Evolutionary conservation across 176 grass and related monocot genomes (phyloP).

Genomic region (Calamus simplicifolius): DNA sequence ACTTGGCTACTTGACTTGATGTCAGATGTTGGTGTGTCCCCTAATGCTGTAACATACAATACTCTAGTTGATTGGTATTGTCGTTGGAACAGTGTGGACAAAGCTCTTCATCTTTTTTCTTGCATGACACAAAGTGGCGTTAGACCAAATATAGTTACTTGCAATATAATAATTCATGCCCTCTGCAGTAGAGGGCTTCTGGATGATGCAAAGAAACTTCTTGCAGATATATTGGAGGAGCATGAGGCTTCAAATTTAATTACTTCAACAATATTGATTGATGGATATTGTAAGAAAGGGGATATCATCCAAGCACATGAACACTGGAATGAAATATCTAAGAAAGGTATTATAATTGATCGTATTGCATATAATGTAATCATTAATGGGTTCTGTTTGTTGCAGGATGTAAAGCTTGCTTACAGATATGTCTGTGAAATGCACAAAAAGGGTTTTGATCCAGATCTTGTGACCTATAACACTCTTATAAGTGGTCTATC

Average conservation of each 20-base stretch:
- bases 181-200: slow-evolving; percentile 29
- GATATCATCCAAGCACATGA: slow-evolving; percentile 25
- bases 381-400: slow-evolving; percentile 34
- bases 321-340: slow-evolving; percentile 28
- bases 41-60: slow-evolving; percentile 41
- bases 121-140: slow-evolving; percentile 34
- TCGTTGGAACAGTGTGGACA: slow-evolving; percentile 31
- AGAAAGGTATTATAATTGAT: slow-evolving; percentile 24
- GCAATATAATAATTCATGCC: slow-evolving; percentile 40
- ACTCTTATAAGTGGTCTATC: slow-evolving; percentile 36
- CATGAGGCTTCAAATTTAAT: slow-evolving; percentile 28
- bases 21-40: slow-evolving; percentile 17
- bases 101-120: slow-evolving; percentile 34
- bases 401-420: slow-evolving; percentile 22
- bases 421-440: slow-evolving; percentile 30
- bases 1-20: slow-evolving; percentile 35
- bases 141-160: slow-evolving; percentile 37
- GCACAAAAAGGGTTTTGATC: slow-evolving; percentile 41
- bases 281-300: slow-evolving; percentile 29
- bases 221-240: slow-evolving; percentile 29
- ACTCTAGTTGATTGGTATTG: slow-evolving; percentile 40
- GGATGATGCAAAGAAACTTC: slow-evolving; percentile 30
- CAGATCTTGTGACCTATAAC: slow-evolving; percentile 41
- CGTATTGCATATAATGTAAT: slow-evolving; percentile 42
- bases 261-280: slow-evolving; percentile 40